Conservation (phyloP, 257 asterid genomes). For the Apocynum venetum region DNA sequence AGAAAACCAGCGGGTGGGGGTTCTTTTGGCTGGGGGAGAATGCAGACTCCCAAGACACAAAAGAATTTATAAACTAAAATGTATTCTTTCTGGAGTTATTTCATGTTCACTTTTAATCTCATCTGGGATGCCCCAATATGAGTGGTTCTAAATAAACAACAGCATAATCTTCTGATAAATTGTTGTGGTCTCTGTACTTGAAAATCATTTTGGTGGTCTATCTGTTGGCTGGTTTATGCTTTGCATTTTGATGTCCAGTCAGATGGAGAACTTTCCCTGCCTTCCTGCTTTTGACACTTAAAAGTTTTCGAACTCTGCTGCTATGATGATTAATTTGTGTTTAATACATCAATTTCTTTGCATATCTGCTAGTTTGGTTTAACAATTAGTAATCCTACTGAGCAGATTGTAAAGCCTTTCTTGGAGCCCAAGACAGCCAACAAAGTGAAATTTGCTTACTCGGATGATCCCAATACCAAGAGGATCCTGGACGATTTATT, state of each 20-base stretch:
- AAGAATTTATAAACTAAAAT: neutral
- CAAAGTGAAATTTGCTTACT: conserved; percentile 71
- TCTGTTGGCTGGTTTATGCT: neutral
- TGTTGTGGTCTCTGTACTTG: neutral
- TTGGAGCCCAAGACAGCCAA: conserved; percentile 81
- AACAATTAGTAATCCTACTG: neutral
- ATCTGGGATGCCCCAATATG: neutral
- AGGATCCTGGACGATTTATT: conserved; percentile 70
- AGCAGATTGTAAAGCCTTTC: conserved; percentile 54
- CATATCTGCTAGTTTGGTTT: neutral
- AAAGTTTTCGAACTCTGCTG: neutral
- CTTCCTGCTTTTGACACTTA: neutral
- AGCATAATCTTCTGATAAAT: neutral
- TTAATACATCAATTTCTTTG: neutral
- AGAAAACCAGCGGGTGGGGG: neutral
- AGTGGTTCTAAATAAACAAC: neutral
- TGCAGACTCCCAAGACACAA: neutral
- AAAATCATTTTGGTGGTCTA: neutral
- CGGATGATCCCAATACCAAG: conserved; percentile 49
- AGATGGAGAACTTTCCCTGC: neutral
- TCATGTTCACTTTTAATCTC: neutral
- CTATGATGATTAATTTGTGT: neutral
- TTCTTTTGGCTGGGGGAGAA: neutral
- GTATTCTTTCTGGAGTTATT: conserved; percentile 1
- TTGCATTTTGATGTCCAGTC: neutral